Conservation (phyloP, 2,329 filamentous ascomycete species). For the Coniochaeta prunicola region DNA sequence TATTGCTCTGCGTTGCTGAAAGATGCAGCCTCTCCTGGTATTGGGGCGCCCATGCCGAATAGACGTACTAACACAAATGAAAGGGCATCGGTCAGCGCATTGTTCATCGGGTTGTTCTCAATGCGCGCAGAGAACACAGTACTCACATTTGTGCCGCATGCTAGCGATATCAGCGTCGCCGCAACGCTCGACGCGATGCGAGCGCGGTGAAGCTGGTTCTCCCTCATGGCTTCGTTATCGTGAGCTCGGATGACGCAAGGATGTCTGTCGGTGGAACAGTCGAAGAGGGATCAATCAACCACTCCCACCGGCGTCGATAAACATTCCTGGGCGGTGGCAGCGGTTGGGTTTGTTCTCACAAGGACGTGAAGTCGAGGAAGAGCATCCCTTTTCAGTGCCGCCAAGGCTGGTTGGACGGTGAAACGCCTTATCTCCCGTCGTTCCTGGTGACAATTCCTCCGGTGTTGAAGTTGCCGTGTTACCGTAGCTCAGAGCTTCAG, state of each 20-base stretch:
- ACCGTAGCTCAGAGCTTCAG: background rate
- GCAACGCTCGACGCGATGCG: slow-evolving; percentile 79
- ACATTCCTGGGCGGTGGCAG: background rate
- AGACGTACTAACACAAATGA: slow-evolving; percentile 69
- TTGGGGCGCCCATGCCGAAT: slow-evolving; percentile 95
- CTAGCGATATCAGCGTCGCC: slow-evolving; percentile 75
- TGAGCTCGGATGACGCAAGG: background rate
- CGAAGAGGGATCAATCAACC: background rate
- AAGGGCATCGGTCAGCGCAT: background rate
- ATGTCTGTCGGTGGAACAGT: background rate
- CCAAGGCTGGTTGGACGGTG: background rate
- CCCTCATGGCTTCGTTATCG: slow-evolving; percentile 3
- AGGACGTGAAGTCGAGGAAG: background rate
- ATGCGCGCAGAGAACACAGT: background rate
- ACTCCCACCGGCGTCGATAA: background rate
- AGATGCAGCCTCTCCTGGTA: slow-evolving; percentile 82
- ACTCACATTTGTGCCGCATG: slow-evolving; percentile 85
- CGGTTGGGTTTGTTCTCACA: background rate
- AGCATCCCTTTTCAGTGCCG: background rate
- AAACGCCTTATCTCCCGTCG: background rate
- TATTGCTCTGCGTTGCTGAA: slow-evolving; percentile 85
- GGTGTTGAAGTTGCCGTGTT: slow-evolving; percentile 1
- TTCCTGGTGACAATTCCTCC: background rate
- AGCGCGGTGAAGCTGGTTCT: slow-evolving; percentile 44
- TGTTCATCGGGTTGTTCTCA: background rate